These are phyloP conservation scores for Neonectria hederae DNA, from an alignment of 2,329 filamentous ascomycete species.

Conservation along the genomic window DNA sequence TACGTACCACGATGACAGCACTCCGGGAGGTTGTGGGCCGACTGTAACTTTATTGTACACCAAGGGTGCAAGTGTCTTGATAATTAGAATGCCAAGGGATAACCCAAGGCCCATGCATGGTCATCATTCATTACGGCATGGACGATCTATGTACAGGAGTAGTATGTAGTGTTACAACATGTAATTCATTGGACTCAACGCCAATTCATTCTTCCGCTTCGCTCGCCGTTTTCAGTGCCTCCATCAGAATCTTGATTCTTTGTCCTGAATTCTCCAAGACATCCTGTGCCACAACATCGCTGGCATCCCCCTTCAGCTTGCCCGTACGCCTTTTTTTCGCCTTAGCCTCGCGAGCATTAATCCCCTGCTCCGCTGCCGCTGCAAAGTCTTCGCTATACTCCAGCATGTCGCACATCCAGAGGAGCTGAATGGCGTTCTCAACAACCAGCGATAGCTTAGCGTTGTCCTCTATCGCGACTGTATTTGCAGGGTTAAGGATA, in stretches of 20 bases:
- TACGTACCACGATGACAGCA: not conserved
- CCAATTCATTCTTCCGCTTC: conserved; percentile 29
- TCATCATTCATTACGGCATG: conserved; percentile 31
- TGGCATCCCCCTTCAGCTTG: conserved; percentile 45
- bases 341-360: conserved; percentile 60
- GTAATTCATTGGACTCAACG: conserved; percentile 10
- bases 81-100: not conserved
- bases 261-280: conserved; percentile 56
- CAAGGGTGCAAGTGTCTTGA: not conserved
- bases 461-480: conserved; percentile 70
- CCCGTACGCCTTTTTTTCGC: conserved; percentile 52
- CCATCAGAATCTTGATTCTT: conserved; percentile 53
- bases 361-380: conserved; percentile 55
- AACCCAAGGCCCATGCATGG: not conserved
- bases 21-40: not conserved
- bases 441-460: conserved; percentile 76
- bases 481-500: conserved; percentile 72
- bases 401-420: conserved; percentile 51
- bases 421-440: conserved; percentile 69
- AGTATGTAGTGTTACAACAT: conserved; percentile 32
- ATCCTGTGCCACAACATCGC: conserved; percentile 54
- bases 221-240: conserved; percentile 44
- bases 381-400: conserved; percentile 50
- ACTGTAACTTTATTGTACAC: conserved; percentile 30
- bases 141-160: conserved; percentile 33